phyloP scores from a whole-genome alignment of 192 early-diverging fungal genomes.

The Kappamyces sp. region DNA sequence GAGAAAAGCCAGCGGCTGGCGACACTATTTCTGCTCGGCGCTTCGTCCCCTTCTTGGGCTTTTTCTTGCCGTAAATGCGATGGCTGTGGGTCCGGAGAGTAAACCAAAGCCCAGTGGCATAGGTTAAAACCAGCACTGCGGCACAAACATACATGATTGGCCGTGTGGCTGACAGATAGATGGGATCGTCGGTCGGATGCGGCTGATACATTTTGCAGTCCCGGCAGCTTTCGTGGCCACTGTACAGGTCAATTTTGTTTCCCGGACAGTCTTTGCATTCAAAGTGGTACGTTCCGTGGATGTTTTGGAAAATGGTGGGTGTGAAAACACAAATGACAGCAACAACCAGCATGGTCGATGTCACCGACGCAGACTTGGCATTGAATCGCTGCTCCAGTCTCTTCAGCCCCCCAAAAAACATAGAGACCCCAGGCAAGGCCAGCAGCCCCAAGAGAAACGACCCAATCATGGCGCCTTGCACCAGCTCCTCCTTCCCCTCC shows the following conservation, averaged over 20 bases:
- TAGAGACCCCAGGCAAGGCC: constrained; percentile 86
- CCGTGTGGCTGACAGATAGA: constrained; percentile 72
- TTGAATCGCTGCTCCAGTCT: constrained; percentile 93
- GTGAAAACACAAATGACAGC: constrained; percentile 87
- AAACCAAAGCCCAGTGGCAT: constrained; percentile 87
- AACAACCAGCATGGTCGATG: constrained; percentile 92
- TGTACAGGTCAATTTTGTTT: neutral
- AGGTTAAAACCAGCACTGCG: constrained; percentile 67
- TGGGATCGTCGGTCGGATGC: constrained; percentile 68
- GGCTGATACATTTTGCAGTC: constrained; percentile 58
- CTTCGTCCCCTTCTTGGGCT: constrained; percentile 1
- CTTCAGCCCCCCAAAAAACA: constrained; percentile 87
- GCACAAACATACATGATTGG: constrained; percentile 87
- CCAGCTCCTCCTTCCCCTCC: constrained; percentile 77
- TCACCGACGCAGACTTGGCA: constrained; percentile 91
- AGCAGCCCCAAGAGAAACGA: constrained; percentile 84
- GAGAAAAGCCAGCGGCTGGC: constrained; percentile 1
- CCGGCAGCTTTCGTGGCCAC: constrained; percentile 32
- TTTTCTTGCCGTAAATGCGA: constrained; percentile 58
- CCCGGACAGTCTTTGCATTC: constrained; percentile 44
- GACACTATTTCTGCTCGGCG: neutral
- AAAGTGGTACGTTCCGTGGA: constrained; percentile 71
- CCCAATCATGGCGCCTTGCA: constrained; percentile 89
- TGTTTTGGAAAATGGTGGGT: constrained; percentile 90
- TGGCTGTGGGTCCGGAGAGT: constrained; percentile 87